Evolutionary conservation across 768 basidiomycete species (phyloP), one percentile per base, ranked within the genome.

Genomic region (Gloeopeniophorella convolvens): DNA sequence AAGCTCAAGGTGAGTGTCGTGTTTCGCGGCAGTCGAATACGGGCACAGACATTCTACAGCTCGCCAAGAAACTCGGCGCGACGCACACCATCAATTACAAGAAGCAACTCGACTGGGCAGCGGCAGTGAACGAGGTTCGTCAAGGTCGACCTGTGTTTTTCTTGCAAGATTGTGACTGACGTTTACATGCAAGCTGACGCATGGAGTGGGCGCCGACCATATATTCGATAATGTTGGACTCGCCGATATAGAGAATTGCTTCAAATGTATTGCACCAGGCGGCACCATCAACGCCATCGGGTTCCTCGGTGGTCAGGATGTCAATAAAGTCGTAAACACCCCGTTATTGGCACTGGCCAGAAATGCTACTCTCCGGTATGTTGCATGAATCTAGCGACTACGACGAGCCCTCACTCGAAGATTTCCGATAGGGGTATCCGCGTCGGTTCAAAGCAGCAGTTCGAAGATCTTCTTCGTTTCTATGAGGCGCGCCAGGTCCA

Each of bases 21-120:
- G 20, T 45, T n/a, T 20, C 24, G 6, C 24, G 23, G 11, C 24
- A 24, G 23, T 28, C 18, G 15, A 13, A 28, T 34, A 4, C 12
- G 18, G 16, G 7, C 23, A 13, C 20, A 33, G 11, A 10, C 1
- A 24, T 13, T 34, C 18, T 5, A n/a, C 32, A 45, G 51, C 54
- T 74, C 24, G 80, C 72, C 8, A 64, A 68, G 37, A 71, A 70
- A 36, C 71, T 82, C 16, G 80, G 83, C 18, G 74, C 70, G 11
- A 69, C 72, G 12, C 67, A 80, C 46, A 57, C 76, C 16, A 80
- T 85, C 66, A 83, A 85, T 67, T 85, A 85, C 62, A 77, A 70
- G 50, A 75, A 65, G 53, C 69, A 66, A 1, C 74, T 76, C 2
- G 62, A 80, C 34, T 85, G 83, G 83, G 77, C 81, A 33, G 62